Conservation (phyloP, 257 asterid genomes). For the Fraxinus pennsylvanica region DNA sequence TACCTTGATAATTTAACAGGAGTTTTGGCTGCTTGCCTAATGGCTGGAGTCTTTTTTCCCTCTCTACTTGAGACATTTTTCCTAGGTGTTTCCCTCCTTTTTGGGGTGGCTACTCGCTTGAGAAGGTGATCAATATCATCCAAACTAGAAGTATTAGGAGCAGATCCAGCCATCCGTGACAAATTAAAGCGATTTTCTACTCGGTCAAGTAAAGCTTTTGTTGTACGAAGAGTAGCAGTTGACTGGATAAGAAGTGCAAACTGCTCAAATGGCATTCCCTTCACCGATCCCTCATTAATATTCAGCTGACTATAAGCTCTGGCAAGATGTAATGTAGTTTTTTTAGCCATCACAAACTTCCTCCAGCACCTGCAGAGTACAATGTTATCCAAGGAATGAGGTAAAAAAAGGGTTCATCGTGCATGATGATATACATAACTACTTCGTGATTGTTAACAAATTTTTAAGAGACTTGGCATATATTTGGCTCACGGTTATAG, state of each 20-base stretch:
- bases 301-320: conserved; percentile 59
- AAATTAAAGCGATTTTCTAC: conserved; percentile 64
- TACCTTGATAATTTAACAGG: conserved; percentile 59
- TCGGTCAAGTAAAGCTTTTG: conserved; percentile 78
- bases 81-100: conserved; percentile 53
- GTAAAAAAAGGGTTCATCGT: neutral
- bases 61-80: conserved; percentile 43
- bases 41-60: conserved; percentile 33
- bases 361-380: conserved; percentile 68
- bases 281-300: conserved; percentile 64
- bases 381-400: conserved; percentile 3
- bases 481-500: too few species aligned
- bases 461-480: too few species aligned
- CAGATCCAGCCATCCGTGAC: conserved; percentile 38
- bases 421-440: neutral
- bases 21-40: conserved; percentile 34
- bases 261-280: conserved; percentile 87
- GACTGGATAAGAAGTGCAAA: conserved; percentile 78
- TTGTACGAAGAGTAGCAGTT: conserved; percentile 52
- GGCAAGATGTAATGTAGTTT: conserved; percentile 61
- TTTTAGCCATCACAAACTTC: conserved; percentile 45
- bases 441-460: too few species aligned
- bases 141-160: conserved; percentile 45
- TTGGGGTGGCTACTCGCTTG: conserved; percentile 75
- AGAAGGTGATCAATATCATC: conserved; percentile 92